Evolutionary conservation across 2,329 filamentous ascomycete species (phyloP), one percentile per base, ranked within the genome.

Genomic region (Macrophomina phaseolina): DNA sequence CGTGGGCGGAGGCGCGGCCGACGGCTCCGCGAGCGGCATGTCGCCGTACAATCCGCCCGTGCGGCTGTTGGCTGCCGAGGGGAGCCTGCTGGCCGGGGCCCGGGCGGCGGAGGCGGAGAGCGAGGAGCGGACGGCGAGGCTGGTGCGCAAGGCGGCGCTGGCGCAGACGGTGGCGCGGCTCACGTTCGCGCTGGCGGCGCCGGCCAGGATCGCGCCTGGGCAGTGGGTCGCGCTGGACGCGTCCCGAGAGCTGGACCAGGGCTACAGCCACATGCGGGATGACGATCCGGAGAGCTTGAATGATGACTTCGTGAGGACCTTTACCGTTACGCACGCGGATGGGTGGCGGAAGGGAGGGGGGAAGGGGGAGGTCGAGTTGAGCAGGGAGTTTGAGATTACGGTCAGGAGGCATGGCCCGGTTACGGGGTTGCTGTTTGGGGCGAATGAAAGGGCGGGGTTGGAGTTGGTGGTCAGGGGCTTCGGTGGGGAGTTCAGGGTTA

Each of bases 191-290:
- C 78, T 88, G 3, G 67, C 72, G 1, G 76, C 76, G 1, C 75
- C 77, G 1, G 67, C 81, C 0, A 66, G 66, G 1, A 93, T 91
- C 86, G 81, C 77, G 30, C 82, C 91, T 0, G 93, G 92, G 0
- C 91, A 96, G 73, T 92, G 95, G 77, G 86, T 91, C 18, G 93
- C 91, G 1, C 78, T 97, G 2, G 89, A 91, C 68, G 93, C 96
- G 72, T 82, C 84, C 12, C 76, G 82, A 0, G 89, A 94, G 71
- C 80, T 97, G 1, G 87, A 91, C 69, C 77, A 83, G 11, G 93
- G 93, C 0, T 97, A 93, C 77, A 87, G 85, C 58, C 93, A 97
- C 75, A 97, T 97, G 93, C 83, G 88, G 2, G 89, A 96, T 69
- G 87, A 91, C 67, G 92, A 96, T 70, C 93, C 93, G 5, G 84